These are phyloP conservation scores for Chloromonas sp. DNA, from an alignment of 163 green algal genomes.

Conservation along the genomic window DNA sequence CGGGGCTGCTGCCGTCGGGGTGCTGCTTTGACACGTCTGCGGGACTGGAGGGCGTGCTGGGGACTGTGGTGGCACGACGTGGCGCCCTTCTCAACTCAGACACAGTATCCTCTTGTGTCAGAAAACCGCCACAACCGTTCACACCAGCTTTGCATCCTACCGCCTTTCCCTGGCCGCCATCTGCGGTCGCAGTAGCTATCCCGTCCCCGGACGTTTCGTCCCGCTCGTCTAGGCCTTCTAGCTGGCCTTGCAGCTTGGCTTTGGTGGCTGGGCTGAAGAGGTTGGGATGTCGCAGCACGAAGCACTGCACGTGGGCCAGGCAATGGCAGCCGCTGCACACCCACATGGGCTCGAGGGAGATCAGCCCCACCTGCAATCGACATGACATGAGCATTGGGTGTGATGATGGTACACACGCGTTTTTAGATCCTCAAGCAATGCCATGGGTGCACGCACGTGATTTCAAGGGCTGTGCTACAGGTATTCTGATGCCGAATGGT, in stretches of 20 bases:
- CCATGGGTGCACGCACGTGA: not conserved
- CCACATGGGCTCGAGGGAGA: slow-evolving; percentile 58
- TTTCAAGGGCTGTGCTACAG: not conserved
- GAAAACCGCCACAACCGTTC: too few species aligned
- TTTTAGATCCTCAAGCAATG: not conserved
- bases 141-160: too few species aligned
- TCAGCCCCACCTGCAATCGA: slow-evolving; percentile 32
- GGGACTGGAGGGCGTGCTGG: not conserved
- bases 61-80: not conserved
- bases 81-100: too few species aligned
- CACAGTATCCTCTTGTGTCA: too few species aligned
- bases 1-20: not conserved
- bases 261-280: slow-evolving; percentile 21
- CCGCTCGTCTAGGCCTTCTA: not conserved
- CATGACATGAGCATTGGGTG: not conserved
- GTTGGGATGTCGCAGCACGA: slow-evolving; percentile 31
- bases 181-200: too few species aligned
- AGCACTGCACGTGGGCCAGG: slow-evolving; percentile 52
- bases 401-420: not conserved
- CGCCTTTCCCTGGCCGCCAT: too few species aligned
- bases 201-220: not conserved
- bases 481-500: not conserved
- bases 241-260: slow-evolving; percentile 10
- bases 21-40: not conserved
- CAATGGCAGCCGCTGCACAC: slow-evolving; percentile 41